A percentile compares a stretch with the other conserved stretches of the same genome.
Conservation (phyloP, 1,284 basidiomycete species). For the Puccinia coronata region DNA sequence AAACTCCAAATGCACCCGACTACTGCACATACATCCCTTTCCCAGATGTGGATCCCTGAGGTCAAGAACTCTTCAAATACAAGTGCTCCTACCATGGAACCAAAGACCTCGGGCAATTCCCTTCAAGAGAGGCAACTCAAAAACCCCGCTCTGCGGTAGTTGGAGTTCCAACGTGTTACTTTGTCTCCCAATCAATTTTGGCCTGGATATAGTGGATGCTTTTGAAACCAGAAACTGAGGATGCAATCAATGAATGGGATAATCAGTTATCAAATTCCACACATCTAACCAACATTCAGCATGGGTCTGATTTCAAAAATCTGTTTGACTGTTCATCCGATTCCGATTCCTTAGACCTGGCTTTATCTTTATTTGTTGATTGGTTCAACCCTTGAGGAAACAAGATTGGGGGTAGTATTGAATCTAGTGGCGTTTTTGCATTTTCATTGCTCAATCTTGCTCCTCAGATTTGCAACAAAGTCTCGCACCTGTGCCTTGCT, state of each 20-base stretch:
- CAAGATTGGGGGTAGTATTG: slow-evolving; percentile 11
- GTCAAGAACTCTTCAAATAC: not conserved
- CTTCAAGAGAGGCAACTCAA: too few relatives aligned
- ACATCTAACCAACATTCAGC: slow-evolving; percentile 1
- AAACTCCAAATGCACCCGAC: not conserved
- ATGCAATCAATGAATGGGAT: not conserved
- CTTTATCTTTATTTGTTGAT: slow-evolving; percentile 5
- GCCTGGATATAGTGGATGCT: not conserved
- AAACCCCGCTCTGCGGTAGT: not conserved
- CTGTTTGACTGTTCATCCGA: not conserved
- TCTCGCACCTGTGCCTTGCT: not conserved
- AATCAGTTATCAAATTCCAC: not conserved
- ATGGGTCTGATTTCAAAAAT: not conserved
- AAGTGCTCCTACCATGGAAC: not conserved
- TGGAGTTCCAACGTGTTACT: not conserved
- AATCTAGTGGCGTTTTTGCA: slow-evolving; percentile 7
- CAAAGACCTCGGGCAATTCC: slow-evolving; percentile 1
- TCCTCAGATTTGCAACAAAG: not conserved
- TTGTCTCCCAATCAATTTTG: not conserved
- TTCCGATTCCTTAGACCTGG: not conserved
- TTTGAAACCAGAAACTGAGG: not conserved
- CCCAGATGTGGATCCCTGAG: not conserved
- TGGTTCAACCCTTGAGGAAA: slow-evolving; percentile 23
- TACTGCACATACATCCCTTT: not conserved
- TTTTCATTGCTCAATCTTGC: slow-evolving; percentile 21